A percentile compares a stretch with the other conserved stretches of the same genome.
Evolutionary conservation across 345 rosid species (phyloP).

Genomic region (Populus davidiana): DNA sequence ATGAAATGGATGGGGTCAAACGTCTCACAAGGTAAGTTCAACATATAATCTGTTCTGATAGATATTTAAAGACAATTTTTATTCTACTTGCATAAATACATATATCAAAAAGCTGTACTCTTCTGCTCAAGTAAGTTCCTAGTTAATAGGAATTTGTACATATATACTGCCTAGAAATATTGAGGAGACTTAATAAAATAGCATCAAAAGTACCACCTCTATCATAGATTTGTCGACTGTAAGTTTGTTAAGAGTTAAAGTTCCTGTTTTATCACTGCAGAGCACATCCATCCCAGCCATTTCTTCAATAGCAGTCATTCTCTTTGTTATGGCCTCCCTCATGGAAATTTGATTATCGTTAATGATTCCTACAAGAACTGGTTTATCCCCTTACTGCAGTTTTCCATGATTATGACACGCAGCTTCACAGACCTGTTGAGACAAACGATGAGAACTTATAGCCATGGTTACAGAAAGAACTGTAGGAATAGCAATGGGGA

Average conservation of each 20-base stretch:
- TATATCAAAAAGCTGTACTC: too few relatives aligned
- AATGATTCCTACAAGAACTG: neutral
- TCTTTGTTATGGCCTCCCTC: conserved; percentile 87
- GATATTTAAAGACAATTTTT: too few relatives aligned
- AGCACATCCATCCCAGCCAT: conserved; percentile 99
- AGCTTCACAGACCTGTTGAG: conserved; percentile 55
- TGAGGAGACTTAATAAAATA: neutral
- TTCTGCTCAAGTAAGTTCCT: neutral
- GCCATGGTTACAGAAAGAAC: conserved; percentile 98
- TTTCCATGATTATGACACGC: neutral
- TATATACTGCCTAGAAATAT: neutral
- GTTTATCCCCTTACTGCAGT: too few relatives aligned
- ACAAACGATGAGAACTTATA: conserved; percentile 78
- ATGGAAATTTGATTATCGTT: neutral
- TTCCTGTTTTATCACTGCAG: conserved; percentile 94
- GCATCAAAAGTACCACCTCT: conserved; percentile 50
- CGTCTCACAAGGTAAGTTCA: too few relatives aligned
- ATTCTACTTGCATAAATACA: too few relatives aligned
- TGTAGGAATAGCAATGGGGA: conserved; percentile 97
- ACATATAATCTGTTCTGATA: too few relatives aligned
- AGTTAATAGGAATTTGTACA: neutral
- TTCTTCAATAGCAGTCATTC: conserved; percentile 97
- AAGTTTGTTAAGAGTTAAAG: conserved; percentile 86
- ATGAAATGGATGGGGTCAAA: conserved; percentile 6
- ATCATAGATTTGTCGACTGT: conserved; percentile 73